Evolutionary conservation across 2,329 filamentous ascomycete species (phyloP), one percentile per base, ranked within the genome.

Genomic region (Xylariaceae sp.): DNA sequence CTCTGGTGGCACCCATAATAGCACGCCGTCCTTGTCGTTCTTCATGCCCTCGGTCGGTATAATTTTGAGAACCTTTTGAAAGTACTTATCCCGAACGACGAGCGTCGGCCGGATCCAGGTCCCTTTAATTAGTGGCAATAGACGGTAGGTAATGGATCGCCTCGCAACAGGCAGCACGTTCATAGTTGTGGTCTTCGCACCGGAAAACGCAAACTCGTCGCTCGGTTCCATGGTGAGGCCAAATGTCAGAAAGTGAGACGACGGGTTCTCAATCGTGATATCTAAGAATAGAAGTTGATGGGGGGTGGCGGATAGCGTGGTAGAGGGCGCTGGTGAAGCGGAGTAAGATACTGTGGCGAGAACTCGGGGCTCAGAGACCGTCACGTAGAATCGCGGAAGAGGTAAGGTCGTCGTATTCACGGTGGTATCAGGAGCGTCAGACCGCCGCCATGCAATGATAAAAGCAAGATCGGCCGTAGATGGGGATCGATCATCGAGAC

Each of bases 211-310:
- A 72, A 97, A 97, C 47, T 91, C 84, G 60, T 96, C 91, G 68
- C 85, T 93, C 2, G 92, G 89, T 63, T 99, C 93, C 92, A 99
- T 96, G 21, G 81, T 85, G 42, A 97, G 73, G 24, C 90, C 92
- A 73, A 99, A 99, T 0, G 92, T 96, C 43, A 99, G 82, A 73
- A 96, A 95, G 71, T 99, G 94, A 70, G 86, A 88, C 0, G 93
- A 97, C 0, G 92, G 89, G 69, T 99, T 99, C 73, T 99, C 94
- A 51, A 99, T 85, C 3, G 85, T 91, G 68, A 84, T 69, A 35
- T 80, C 74, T 11, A 85, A 69, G 50, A 77, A 73, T 37, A 82
- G 59, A 7, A 82, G 65, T 9, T 62, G 66, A 4, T 61, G 58
- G 7, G 58, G 42, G 2, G 53, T 30, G 75, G 50, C 78, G 77